These are phyloP conservation scores for Tuber melanosporum DNA, from an alignment of 495 filamentous ascomycete genomes.

Conservation along the genomic window DNA sequence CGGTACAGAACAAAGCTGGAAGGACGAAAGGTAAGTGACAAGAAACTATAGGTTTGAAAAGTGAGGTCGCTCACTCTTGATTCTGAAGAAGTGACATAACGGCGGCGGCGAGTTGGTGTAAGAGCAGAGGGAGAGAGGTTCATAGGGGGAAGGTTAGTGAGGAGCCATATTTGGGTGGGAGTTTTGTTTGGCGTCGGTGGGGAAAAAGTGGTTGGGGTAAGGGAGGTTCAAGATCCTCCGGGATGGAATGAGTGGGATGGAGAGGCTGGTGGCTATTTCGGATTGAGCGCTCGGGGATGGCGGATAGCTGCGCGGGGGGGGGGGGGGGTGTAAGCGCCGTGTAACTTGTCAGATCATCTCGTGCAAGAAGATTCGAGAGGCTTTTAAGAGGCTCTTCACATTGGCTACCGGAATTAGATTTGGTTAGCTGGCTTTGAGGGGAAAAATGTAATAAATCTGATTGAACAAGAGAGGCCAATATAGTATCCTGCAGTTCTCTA, in stretches of 20 bases:
- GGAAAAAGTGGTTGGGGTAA: background rate
- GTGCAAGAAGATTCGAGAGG: background rate
- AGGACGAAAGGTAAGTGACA: background rate
- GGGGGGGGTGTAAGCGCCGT: background rate
- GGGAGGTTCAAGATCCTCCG: background rate
- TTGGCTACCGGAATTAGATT: background rate
- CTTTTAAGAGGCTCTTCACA: background rate
- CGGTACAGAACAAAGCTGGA: conserved; percentile 83
- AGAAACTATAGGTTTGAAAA: conserved; percentile 10
- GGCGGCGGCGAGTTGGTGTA: background rate
- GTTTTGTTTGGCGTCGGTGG: background rate
- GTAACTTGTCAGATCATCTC: background rate
- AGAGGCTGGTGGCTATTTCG: background rate
- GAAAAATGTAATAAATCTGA: background rate
- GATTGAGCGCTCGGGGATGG: background rate
- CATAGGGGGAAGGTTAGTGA: background rate
- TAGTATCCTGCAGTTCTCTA: background rate
- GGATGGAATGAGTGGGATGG: background rate
- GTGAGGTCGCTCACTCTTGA: conserved; percentile 68
- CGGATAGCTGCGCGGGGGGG: background rate
- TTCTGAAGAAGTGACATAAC: conserved; percentile 87
- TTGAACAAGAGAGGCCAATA: background rate
- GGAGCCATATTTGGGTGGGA: background rate
- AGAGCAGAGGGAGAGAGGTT: background rate
- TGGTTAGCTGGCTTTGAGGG: background rate